Evolutionary conservation across 495 filamentous ascomycete species (phyloP).

Genomic region (Hyaloscypha variabilis): DNA sequence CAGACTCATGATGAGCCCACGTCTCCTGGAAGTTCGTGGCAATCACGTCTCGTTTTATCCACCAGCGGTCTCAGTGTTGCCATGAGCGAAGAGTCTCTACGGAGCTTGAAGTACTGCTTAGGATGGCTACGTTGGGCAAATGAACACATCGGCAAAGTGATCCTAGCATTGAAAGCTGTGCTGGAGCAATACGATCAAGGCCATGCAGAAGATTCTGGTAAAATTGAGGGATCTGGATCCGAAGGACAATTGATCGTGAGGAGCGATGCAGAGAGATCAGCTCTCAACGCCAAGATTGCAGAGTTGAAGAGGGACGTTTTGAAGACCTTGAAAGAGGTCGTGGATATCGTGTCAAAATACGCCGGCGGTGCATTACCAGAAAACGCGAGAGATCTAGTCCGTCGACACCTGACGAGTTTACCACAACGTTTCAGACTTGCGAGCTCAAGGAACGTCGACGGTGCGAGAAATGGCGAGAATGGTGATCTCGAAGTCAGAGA

Average conservation of each 20-base stretch:
- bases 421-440: constrained; percentile 73
- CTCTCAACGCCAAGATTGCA: constrained; percentile 62
- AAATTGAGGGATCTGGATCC: constrained; percentile 29
- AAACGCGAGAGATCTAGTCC: constrained; percentile 77
- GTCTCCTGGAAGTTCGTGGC: constrained; percentile 52
- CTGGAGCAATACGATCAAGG: constrained; percentile 74
- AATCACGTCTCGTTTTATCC: constrained; percentile 75
- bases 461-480: constrained; percentile 37
- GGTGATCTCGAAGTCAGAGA: constrained; percentile 43
- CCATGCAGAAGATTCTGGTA: constrained; percentile 7
- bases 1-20: constrained; percentile 37
- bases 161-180: constrained; percentile 67
- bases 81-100: constrained; percentile 81
- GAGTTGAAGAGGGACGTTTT: constrained; percentile 73
- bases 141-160: constrained; percentile 67
- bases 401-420: constrained; percentile 74
- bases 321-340: constrained; percentile 72
- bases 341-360: constrained; percentile 79
- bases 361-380: constrained; percentile 84
- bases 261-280: constrained; percentile 39
- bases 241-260: constrained; percentile 31
- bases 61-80: constrained; percentile 85
- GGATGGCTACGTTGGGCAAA: constrained; percentile 77
- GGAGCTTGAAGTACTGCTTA: constrained; percentile 76
- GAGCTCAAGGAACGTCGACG: constrained; percentile 26